These are phyloP conservation scores for Penicillium sp. DNA, from an alignment of 2,329 filamentous ascomycete genomes.

Conservation along the genomic window DNA sequence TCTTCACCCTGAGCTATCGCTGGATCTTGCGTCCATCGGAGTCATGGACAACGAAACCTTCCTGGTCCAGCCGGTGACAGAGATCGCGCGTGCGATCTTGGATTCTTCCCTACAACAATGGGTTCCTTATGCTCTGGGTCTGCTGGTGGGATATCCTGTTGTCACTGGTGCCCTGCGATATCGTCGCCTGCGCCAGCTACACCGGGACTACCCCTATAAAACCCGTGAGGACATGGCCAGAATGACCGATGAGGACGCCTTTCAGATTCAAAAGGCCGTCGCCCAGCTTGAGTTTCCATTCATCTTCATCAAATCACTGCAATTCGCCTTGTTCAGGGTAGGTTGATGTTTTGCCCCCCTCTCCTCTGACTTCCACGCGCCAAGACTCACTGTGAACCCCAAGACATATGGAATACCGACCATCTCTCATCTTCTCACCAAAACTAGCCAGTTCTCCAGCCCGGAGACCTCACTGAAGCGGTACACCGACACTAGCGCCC, in stretches of 20 bases:
- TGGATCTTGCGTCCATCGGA: too few species aligned
- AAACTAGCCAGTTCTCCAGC: conserved; percentile 55
- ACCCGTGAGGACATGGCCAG: conserved; percentile 51
- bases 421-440: conserved; percentile 55
- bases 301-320: conserved; percentile 54
- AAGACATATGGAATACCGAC: conserved; percentile 62
- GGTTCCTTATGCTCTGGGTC: conserved; percentile 26
- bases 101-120: conserved; percentile 19
- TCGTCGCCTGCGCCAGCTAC: conserved; percentile 41
- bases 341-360: neutral
- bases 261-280: conserved; percentile 52
- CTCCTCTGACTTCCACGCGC: neutral
- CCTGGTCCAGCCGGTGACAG: conserved; percentile 5
- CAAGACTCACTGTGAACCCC: conserved; percentile 3
- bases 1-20: neutral
- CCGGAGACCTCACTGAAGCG: conserved; percentile 56
- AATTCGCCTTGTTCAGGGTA: conserved; percentile 65
- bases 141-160: conserved; percentile 32
- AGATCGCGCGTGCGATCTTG: conserved; percentile 3
- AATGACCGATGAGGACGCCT: conserved; percentile 61
- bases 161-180: conserved; percentile 36
- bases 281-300: conserved; percentile 61
- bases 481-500: conserved; percentile 56
- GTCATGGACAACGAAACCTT: conserved; percentile 13
- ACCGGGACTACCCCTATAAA: conserved; percentile 49